A percentile compares a stretch with the other conserved stretches of the same genome.
Conservation (phyloP, 2,329 filamentous ascomycete species). For the Zymoseptoria passerinii region DNA sequence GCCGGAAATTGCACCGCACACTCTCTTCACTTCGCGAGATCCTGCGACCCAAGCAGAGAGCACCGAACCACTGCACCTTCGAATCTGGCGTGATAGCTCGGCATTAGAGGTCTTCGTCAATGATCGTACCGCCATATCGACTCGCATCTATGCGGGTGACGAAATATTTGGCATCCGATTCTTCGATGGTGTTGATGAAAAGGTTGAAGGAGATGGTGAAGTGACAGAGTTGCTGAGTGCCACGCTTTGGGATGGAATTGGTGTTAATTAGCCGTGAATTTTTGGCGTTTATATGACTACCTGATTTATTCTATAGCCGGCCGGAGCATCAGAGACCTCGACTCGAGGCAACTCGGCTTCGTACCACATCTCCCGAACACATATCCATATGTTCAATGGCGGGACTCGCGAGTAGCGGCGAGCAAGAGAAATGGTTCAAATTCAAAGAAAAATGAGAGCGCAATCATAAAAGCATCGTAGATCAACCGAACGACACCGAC, state of each 20-base stretch:
- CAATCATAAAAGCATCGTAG: too few relatives aligned
- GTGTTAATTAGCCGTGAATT: slow-evolving; percentile 1
- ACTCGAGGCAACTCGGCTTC: not conserved
- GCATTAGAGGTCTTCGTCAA: slow-evolving; percentile 43
- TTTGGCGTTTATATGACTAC: too few relatives aligned
- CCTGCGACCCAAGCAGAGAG: slow-evolving; percentile 1
- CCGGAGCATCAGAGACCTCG: not conserved
- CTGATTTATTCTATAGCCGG: too few relatives aligned
- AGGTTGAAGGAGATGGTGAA: slow-evolving; percentile 3
- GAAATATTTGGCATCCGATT: slow-evolving; percentile 19
- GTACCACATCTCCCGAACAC: not conserved
- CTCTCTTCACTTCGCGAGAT: slow-evolving; percentile 34
- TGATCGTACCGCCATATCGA: slow-evolving; percentile 35
- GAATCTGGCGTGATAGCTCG: slow-evolving; percentile 35
- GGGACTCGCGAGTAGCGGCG: not conserved
- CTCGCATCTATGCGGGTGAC: slow-evolving; percentile 24
- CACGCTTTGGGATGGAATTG: slow-evolving; percentile 20
- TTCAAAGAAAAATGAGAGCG: not conserved
- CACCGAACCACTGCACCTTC: slow-evolving; percentile 32
- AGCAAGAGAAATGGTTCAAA: not conserved
- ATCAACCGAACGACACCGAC: too few relatives aligned
- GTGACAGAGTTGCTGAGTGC: slow-evolving; percentile 12
- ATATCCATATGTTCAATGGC: not conserved
- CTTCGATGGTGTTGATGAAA: slow-evolving; percentile 15
- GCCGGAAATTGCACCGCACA: slow-evolving; percentile 35